Conservation (phyloP, 2,329 filamentous ascomycete genomes). For the Scopulariopsis brevicaulis region DNA sequence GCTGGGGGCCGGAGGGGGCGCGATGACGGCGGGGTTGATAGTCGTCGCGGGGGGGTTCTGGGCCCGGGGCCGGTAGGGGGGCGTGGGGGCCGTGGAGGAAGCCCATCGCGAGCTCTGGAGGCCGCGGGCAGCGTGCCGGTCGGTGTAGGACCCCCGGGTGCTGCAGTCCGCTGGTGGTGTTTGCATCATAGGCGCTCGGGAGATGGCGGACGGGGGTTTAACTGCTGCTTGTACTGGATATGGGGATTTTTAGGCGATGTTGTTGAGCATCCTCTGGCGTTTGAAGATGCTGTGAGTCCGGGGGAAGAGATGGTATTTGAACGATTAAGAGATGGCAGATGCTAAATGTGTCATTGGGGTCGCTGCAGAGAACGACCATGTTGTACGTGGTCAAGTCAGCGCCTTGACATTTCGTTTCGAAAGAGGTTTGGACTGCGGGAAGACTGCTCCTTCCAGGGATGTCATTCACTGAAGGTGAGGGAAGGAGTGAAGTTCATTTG, state of each 20-base stretch:
- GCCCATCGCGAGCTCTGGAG: slow-evolving; percentile 6
- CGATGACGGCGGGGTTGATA: neutral
- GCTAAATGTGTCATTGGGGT: neutral
- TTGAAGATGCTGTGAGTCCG: neutral
- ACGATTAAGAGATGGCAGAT: neutral
- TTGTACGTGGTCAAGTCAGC: neutral
- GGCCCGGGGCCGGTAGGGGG: neutral
- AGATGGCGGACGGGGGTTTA: neutral
- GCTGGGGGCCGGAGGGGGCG: neutral
- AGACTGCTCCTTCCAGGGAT: neutral
- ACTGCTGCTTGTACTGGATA: neutral
- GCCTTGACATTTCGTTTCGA: neutral
- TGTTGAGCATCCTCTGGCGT: neutral
- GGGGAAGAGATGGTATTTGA: neutral
- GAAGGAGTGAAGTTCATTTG: neutral
- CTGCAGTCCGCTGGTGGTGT: neutral
- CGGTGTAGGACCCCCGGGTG: neutral
- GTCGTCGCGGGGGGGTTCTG: neutral
- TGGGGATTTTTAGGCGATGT: neutral
- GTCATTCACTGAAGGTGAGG: neutral
- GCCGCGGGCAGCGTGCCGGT: neutral
- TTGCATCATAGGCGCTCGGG: neutral
- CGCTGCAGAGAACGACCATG: neutral
- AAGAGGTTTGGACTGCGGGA: neutral
- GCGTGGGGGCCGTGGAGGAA: neutral